Conservation (phyloP, 176 grass and related monocot genomes). For the Raddia guianensis region DNA sequence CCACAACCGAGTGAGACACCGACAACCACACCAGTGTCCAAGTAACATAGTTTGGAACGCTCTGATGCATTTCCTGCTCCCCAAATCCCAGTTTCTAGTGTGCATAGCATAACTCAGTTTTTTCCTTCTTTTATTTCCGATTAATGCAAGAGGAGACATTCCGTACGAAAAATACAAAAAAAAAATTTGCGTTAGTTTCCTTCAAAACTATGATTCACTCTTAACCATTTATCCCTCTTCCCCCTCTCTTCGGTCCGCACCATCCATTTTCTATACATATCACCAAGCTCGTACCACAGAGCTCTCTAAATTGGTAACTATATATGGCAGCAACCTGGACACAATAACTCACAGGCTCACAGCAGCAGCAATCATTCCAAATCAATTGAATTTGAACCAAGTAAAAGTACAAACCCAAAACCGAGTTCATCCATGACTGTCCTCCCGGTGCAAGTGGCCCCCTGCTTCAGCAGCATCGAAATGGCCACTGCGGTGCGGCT, state of each 20-base stretch:
- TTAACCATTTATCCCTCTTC: conserved; percentile 8
- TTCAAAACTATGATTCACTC: background rate
- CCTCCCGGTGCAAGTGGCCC: conserved; percentile 71
- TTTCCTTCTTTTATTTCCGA: background rate
- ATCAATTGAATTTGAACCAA: conserved; percentile 26
- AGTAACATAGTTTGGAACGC: background rate
- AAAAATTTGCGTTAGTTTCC: background rate
- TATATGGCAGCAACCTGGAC: background rate
- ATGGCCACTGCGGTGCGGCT: conserved; percentile 61
- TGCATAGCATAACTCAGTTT: background rate
- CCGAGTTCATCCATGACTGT: conserved; percentile 93
- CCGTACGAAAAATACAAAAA: background rate
- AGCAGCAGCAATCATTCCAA: conserved; percentile 1
- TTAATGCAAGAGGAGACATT: background rate
- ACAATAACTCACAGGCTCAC: conserved; percentile 11
- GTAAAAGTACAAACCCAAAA: conserved; percentile 63
- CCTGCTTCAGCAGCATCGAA: conserved; percentile 70
- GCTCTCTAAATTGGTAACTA: background rate
- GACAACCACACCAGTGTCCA: too few relatives aligned
- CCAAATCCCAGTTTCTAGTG: background rate
- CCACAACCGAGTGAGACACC: too few relatives aligned
- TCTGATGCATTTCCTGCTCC: background rate
- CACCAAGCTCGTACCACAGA: conserved; percentile 3
- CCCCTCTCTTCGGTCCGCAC: background rate
- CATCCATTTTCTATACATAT: conserved; percentile 15